Conservation (phyloP, 371 early-diverging fungal genomes). For the Rhizopus stolonifer region DNA sequence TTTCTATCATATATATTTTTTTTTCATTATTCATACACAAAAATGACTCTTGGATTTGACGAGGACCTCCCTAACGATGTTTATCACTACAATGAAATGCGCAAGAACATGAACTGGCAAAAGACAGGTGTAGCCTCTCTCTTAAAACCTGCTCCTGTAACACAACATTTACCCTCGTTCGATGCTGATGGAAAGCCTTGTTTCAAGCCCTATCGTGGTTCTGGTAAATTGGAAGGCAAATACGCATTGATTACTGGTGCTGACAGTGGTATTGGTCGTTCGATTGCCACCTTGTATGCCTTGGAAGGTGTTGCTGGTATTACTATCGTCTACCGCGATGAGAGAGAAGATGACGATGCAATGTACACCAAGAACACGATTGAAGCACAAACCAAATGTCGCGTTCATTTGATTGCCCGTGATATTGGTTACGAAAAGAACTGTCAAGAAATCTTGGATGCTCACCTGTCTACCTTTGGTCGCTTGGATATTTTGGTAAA, state of each 20-base stretch:
- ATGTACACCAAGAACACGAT: slow-evolving; percentile 46
- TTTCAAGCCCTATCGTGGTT: slow-evolving; percentile 42
- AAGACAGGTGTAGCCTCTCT: slow-evolving; percentile 47
- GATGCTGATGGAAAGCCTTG: slow-evolving; percentile 39
- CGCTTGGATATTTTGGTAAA: slow-evolving; percentile 62
- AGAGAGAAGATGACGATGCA: slow-evolving; percentile 50
- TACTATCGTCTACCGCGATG: slow-evolving; percentile 52
- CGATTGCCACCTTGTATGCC: slow-evolving; percentile 49
- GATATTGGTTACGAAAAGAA: slow-evolving; percentile 48
- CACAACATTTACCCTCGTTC: slow-evolving; percentile 46
- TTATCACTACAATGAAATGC: slow-evolving; percentile 47
- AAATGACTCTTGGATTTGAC: slow-evolving; percentile 50
- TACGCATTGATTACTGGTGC: slow-evolving; percentile 51
- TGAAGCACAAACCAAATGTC: slow-evolving; percentile 44
- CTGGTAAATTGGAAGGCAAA: slow-evolving; percentile 45
- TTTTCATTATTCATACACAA: background rate
- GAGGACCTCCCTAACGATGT: slow-evolving; percentile 51
- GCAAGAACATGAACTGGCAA: slow-evolving; percentile 41
- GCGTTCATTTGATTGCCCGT: slow-evolving; percentile 44
- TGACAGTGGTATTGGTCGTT: slow-evolving; percentile 51
- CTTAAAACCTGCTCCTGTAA: slow-evolving; percentile 50
- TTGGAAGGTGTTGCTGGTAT: slow-evolving; percentile 50
- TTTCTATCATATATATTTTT: background rate
- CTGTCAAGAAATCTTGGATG: slow-evolving; percentile 46
- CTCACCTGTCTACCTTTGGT: slow-evolving; percentile 46